phyloP scores from a whole-genome alignment of 2,329 filamentous ascomycete species.

The Diplodia seriata region DNA sequence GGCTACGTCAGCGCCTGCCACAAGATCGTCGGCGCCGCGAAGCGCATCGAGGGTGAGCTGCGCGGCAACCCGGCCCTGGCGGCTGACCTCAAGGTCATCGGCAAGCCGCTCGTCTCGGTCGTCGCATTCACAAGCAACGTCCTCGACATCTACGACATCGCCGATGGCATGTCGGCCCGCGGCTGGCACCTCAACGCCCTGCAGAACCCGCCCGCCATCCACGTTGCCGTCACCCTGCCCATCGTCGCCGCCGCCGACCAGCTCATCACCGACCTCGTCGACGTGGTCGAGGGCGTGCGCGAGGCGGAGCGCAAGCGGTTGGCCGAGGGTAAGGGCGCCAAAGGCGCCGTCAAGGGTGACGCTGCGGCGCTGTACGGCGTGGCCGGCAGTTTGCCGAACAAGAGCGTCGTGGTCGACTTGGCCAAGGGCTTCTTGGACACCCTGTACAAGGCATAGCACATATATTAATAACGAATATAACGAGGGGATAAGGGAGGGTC shows the following conservation, averaged over 20 bases:
- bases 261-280: conserved; percentile 72
- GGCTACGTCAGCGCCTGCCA: conserved; percentile 89
- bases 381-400: conserved; percentile 92
- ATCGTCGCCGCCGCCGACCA: conserved; percentile 81
- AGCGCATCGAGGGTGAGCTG: conserved; percentile 79
- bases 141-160: conserved; percentile 93
- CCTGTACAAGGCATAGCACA: conserved; percentile 77
- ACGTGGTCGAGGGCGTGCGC: conserved; percentile 71
- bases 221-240: conserved; percentile 90
- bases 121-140: conserved; percentile 84
- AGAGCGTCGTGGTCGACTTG: conserved; percentile 89
- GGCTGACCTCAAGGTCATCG: conserved; percentile 78
- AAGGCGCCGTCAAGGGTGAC: conserved; percentile 71
- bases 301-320: conserved; percentile 79
- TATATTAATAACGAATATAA: neutral
- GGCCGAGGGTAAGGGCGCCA: conserved; percentile 70
- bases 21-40: conserved; percentile 85
- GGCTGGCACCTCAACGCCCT: conserved; percentile 97
- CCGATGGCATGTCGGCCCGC: conserved; percentile 80
- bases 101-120: conserved; percentile 86
- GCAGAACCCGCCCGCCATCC: conserved; percentile 89
- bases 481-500: neutral
- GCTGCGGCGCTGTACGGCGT: conserved; percentile 92
- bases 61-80: conserved; percentile 71
- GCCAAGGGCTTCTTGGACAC: conserved; percentile 92